phyloP scores from a whole-genome alignment of 2,329 filamentous ascomycete genomes.

The Trichoderma atroviride region DNA sequence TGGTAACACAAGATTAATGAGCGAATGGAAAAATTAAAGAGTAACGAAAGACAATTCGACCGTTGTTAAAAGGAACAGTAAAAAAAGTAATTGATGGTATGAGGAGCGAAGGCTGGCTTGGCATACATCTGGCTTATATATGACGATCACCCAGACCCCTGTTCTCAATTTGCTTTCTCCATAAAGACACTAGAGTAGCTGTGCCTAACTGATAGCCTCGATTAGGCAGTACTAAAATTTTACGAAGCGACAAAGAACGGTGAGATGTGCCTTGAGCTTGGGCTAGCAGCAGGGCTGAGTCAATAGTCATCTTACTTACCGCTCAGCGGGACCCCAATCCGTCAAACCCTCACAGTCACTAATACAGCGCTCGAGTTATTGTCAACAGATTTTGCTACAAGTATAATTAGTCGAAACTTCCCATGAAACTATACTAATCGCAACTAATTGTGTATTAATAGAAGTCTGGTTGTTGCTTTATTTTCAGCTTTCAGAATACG shows the following conservation, averaged over 20 bases:
- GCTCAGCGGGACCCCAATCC: neutral
- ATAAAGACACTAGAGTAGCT: neutral
- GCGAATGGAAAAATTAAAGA: neutral
- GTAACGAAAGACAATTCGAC: neutral
- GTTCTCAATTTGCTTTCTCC: neutral
- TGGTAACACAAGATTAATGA: neutral
- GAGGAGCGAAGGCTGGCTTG: neutral
- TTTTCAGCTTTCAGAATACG: neutral
- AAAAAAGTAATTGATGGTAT: neutral
- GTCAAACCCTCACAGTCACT: neutral
- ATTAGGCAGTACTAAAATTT: neutral
- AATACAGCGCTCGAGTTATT: neutral
- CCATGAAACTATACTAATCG: neutral
- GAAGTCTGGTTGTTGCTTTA: neutral
- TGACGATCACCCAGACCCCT: neutral
- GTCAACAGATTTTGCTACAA: neutral
- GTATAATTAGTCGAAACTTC: neutral
- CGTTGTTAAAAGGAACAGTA: neutral
- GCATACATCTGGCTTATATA: constrained; percentile 4
- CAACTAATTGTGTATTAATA: neutral
- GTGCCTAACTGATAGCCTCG: neutral
- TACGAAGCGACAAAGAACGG: neutral
- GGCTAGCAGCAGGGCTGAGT: constrained; percentile 7
- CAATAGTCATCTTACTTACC: neutral
- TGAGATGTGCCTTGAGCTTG: neutral